phyloP scores from a whole-genome alignment of 78 protist genomes.

The Dictyostelium capitatum region DNA sequence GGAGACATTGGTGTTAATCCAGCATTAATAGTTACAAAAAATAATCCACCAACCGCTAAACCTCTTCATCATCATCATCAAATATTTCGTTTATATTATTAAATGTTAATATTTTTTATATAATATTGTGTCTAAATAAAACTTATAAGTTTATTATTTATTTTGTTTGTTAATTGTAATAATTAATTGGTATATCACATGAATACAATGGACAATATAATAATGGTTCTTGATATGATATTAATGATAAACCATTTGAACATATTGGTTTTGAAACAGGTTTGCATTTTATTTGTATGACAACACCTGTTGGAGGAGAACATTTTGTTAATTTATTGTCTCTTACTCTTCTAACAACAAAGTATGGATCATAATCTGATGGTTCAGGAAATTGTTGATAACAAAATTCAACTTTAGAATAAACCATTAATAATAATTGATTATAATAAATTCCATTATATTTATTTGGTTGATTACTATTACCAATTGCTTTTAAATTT shows the following conservation, averaged over 20 bases:
- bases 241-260: background rate
- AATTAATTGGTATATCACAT: background rate
- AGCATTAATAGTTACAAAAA: too few species aligned
- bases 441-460: background rate
- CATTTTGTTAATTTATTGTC: background rate
- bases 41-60: too few species aligned
- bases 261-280: background rate
- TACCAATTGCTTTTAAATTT: background rate
- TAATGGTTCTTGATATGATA: background rate
- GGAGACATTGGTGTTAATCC: too few species aligned
- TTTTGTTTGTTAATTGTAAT: background rate
- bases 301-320: slow-evolving; percentile 4
- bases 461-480: background rate
- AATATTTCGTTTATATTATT: too few species aligned
- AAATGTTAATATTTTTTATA: too few species aligned
- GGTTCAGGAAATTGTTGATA: slow-evolving; percentile 16
- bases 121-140: too few species aligned
- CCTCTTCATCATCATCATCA: too few species aligned
- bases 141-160: too few species aligned
- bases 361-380: background rate
- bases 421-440: background rate
- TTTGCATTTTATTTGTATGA: background rate
- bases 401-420: background rate
- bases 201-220: slow-evolving; percentile 13
- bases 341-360: background rate